Base-by-base conservation (phyloP, 1,139 yeast species). In the Saccharomycopsis hybrid region DNA sequence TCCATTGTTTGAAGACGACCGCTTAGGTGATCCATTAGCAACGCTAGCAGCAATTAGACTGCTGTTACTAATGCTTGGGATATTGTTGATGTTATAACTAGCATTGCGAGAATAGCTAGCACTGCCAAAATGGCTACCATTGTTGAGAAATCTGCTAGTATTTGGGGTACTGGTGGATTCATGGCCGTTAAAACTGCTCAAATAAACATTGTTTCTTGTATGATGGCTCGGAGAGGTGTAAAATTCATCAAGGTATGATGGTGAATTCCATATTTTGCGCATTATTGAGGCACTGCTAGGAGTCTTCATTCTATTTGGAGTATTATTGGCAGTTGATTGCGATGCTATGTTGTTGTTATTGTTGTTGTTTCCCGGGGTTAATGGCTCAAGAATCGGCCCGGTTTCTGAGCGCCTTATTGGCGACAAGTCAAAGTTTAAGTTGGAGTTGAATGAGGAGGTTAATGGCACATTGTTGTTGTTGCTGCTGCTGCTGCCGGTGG, bases 221-320 rank as follows among this genome's bases (percentile, higher is more conserved):
- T 60, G 5, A 33, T 69, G 59, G 28, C 73, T 66, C 2, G 87
- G 86, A 28, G 84, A 78, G 48, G 78, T 76, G 59, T 80, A 80
- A 59, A 81, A 81, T 58, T 81, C 87, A 56, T 82, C 87, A 55
- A 80, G 67, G 58, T 78, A 78, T 4, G 81, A 74, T 2, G 87
- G 87, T 25, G 85, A 78, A 58, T 79, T 74, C 82, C 82, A 76
- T 52, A 76, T 65, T 57, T 73, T 76, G 55, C 70, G 72, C 64
- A 74, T 65, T 37, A 73, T 69, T 5, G 76, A 68, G 45, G 60
- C 60, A 5, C 62, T 48, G 36, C 60, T 59, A 48, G 70, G 66
- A 5, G 68, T 64, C 38, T 57, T 60, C 39, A 56, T 47, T 38
- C 54, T 39, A 41, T 53, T 59, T 35, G 60, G 55, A 5, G 55